Evolutionary conservation across 495 filamentous ascomycete genomes (phyloP).

Genomic region (Bacidia rubella): DNA sequence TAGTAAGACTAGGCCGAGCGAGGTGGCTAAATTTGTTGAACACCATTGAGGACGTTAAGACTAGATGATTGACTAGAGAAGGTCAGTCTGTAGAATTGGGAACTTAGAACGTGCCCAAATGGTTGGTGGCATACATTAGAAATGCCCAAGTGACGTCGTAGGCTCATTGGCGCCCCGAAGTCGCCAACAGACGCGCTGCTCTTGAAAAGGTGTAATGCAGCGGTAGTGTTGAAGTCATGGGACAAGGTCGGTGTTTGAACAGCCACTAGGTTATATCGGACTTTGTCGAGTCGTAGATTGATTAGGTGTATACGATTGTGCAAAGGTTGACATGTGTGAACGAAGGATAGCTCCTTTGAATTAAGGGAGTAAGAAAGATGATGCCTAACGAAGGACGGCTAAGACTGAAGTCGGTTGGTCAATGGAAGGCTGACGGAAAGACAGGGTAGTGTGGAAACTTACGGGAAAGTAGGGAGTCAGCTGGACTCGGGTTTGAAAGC

Average conservation of each 20-base stretch:
- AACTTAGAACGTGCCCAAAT: background rate
- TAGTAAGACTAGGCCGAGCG: constrained; percentile 91
- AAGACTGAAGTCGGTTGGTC: constrained; percentile 11
- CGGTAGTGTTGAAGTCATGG: too few species aligned
- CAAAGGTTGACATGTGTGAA: background rate
- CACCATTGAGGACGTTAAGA: constrained; percentile 57
- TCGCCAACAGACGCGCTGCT: constrained; percentile 43
- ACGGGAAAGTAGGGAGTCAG: background rate
- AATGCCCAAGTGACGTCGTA: constrained; percentile 27
- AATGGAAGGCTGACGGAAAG: constrained; percentile 2
- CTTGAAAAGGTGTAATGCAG: background rate
- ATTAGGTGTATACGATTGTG: too few species aligned
- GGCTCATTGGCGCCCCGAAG: constrained; percentile 55
- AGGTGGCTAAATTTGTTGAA: constrained; percentile 75
- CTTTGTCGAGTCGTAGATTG: too few species aligned
- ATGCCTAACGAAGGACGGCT: constrained; percentile 10
- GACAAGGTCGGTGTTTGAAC: too few species aligned
- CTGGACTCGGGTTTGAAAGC: background rate
- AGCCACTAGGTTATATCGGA: too few species aligned
- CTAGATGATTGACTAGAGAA: background rate
- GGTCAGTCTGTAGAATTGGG: background rate
- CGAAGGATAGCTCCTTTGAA: background rate
- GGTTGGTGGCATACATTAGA: background rate
- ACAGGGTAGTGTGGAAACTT: background rate
- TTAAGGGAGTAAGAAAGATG: background rate